These are phyloP conservation scores for Dothiorella sarmentorum DNA, from an alignment of 2,329 filamentous ascomycete genomes.

Conservation along the genomic window DNA sequence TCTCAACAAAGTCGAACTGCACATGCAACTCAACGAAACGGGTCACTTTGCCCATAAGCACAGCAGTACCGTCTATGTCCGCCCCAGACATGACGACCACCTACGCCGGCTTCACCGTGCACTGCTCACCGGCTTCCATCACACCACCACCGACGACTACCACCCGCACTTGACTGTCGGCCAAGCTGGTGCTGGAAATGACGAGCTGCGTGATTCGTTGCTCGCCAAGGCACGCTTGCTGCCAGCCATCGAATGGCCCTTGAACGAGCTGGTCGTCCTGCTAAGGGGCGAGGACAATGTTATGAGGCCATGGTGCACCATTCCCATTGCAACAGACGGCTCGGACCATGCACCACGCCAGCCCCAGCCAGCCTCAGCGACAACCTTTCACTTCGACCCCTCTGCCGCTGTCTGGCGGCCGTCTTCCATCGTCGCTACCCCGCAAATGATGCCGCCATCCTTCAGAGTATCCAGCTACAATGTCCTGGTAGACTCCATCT, in stretches of 20 bases:
- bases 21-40: conserved; percentile 36
- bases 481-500: conserved; percentile 40
- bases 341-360: neutral
- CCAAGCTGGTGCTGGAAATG: conserved; percentile 53
- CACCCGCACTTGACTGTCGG: conserved; percentile 59
- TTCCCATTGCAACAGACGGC: conserved; percentile 33
- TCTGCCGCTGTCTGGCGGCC: conserved; percentile 27
- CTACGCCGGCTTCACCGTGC: conserved; percentile 9
- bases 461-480: conserved; percentile 44
- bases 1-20: conserved; percentile 23
- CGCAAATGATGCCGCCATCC: conserved; percentile 15
- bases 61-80: conserved; percentile 43
- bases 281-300: conserved; percentile 42
- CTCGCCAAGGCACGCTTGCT: conserved; percentile 52
- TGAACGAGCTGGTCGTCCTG: conserved; percentile 51
- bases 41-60: conserved; percentile 51
- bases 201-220: conserved; percentile 50
- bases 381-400: conserved; percentile 32
- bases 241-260: conserved; percentile 48
- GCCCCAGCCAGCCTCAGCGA: conserved; percentile 10
- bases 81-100: conserved; percentile 17
- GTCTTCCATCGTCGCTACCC: neutral
- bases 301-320: conserved; percentile 58
- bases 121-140: conserved; percentile 35
- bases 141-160: conserved; percentile 27